These are phyloP conservation scores for Ceratocystiopsis sp. DNA, from an alignment of 2,329 filamentous ascomycete species.

Conservation along the genomic window DNA sequence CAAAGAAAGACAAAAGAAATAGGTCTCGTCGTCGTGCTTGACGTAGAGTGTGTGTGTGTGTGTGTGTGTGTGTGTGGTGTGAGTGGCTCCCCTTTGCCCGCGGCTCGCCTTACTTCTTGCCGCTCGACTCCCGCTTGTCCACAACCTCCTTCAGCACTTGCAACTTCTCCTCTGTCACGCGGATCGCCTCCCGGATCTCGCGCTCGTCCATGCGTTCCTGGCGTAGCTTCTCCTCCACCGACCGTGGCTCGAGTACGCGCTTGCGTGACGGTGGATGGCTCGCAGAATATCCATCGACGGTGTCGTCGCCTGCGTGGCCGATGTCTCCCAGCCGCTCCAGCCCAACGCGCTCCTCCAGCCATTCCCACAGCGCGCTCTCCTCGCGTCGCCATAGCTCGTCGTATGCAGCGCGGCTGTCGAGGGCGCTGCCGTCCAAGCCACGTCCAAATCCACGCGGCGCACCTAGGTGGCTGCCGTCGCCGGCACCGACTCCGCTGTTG, in stretches of 20 bases:
- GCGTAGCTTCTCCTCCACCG: constrained; percentile 41
- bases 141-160: constrained; percentile 59
- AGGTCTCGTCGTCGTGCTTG: too few species aligned
- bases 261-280: constrained; percentile 13
- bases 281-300: constrained; percentile 10
- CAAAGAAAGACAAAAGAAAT: too few species aligned
- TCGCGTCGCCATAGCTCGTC: constrained; percentile 85
- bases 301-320: background rate
- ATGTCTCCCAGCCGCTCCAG: constrained; percentile 39
- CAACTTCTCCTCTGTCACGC: constrained; percentile 73
- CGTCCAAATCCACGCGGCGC: too few species aligned
- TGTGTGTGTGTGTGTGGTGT: too few species aligned
- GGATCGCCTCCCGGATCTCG: constrained; percentile 65
- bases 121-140: constrained; percentile 24
- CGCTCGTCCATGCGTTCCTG: constrained; percentile 49
- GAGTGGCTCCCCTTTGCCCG: too few species aligned
- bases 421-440: constrained; percentile 14
- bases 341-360: constrained; percentile 75
- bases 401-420: constrained; percentile 40
- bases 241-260: constrained; percentile 34
- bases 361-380: constrained; percentile 81
- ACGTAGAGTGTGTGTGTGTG: too few species aligned
- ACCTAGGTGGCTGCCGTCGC: constrained; percentile 16
- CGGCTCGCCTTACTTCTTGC: too few species aligned
- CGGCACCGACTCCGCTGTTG: constrained; percentile 18